Evolutionary conservation across 176 grass and related monocot genomes (phyloP), one percentile per base, ranked within the genome.

Genomic region (Aegilops longissima): DNA sequence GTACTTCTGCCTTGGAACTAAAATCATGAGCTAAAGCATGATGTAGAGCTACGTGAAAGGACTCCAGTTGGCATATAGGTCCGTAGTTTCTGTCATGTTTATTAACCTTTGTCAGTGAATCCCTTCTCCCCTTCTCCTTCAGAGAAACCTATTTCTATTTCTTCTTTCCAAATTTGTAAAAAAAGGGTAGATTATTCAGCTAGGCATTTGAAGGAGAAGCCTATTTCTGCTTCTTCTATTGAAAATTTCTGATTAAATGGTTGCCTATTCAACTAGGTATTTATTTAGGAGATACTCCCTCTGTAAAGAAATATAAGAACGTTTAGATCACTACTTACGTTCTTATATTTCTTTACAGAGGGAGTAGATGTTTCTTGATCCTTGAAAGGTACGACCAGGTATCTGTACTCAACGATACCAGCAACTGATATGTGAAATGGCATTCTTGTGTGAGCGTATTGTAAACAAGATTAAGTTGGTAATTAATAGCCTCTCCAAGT

Each of bases 321-420:
- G 25, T 25, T 25, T 25, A 25, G 25, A 25, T 25, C 25, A 25
- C 25, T 25, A 25, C 25, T 25, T 25, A 25, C 25, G 25, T 25
- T 25, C 25, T 25, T 25, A 25, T 25, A 25, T 25, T 25, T 25
- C 25, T 25, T 25, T 25, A 25, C 25, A 25, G 25, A 25, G 25
- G 64, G 12, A 58, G 18, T 27, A 80, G 38, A 45, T 80, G 5
- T 45, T 80, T 65, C 29, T 20, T 3, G 14, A 44, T 66, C n/a
- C 61, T 80, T 80, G 78, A 64, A 80, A 47, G 78, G 78, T 30
- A 80, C 61, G 18, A 47, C 38, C 14, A 80, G 38, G 16, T 80
- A 45, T 42, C 36, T 80, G 59, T 23, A 80, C 23, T 80, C 77
- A 4, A 21, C 39, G 56, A 58, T 77, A 77, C 75, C 30, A 35